These are phyloP conservation scores for Eucommia ulmoides DNA, from an alignment of 257 asterid genomes.

Conservation along the genomic window DNA sequence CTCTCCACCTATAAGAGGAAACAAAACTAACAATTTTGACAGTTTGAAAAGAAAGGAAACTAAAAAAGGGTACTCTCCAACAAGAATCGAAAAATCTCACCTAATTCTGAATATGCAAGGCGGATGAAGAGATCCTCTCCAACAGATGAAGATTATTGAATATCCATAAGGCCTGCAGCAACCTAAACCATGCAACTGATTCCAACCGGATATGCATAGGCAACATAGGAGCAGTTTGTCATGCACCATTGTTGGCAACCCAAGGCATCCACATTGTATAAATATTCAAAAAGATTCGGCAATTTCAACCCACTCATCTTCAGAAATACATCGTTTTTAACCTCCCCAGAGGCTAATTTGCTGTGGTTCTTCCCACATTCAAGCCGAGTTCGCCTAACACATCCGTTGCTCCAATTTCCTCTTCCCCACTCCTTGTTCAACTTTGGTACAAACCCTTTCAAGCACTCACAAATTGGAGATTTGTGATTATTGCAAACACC, in stretches of 20 bases:
- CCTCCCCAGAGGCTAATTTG: too few relatives aligned
- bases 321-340: conserved; percentile 25
- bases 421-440: conserved; percentile 21
- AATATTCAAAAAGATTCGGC: conserved; percentile 25
- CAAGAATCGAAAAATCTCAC: too few relatives aligned
- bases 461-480: conserved; percentile 22
- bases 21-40: too few relatives aligned
- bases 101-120: too few relatives aligned
- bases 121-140: too few relatives aligned
- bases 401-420: conserved; percentile 37
- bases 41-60: too few relatives aligned
- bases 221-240: conserved; percentile 30
- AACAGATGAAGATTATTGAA: too few relatives aligned
- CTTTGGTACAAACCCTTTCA: conserved; percentile 26
- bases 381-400: conserved; percentile 18
- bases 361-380: conserved; percentile 20
- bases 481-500: conserved; percentile 16
- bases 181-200: conserved; percentile 27
- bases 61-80: too few relatives aligned
- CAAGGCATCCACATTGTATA: conserved; percentile 7
- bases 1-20: too few relatives aligned
- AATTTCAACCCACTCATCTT: conserved; percentile 23
- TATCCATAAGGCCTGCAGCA: too few relatives aligned
- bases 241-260: conserved; percentile 23
- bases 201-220: conserved; percentile 19